Conservation (phyloP, 208 protist genomes). For the Trypanosoma congolense region DNA sequence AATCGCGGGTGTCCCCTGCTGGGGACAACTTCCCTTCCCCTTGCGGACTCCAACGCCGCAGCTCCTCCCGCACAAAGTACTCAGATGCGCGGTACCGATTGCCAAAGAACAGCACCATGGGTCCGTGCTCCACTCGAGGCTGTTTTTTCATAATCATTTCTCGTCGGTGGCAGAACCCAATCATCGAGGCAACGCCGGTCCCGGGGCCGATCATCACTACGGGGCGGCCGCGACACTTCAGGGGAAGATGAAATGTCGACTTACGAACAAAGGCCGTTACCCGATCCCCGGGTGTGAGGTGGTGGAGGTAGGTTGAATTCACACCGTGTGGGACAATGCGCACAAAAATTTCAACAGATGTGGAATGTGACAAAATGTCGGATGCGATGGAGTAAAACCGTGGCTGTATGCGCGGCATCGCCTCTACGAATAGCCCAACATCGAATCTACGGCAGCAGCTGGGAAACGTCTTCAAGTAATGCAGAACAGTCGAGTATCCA, state of each 20-base stretch:
- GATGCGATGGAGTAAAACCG: conserved; percentile 96
- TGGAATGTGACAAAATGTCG: conserved; percentile 61
- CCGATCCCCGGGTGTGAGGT: conserved; percentile 18
- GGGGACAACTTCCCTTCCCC: conserved; percentile 10
- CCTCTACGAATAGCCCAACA: conserved; percentile 73
- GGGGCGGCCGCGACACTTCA: conserved; percentile 32
- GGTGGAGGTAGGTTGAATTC: conserved; percentile 69
- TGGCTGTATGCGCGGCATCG: conserved; percentile 89
- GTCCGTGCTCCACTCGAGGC: conserved; percentile 22
- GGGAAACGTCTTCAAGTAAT: conserved; percentile 68
- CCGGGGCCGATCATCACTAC: conserved; percentile 92
- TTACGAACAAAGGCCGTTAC: conserved; percentile 83
- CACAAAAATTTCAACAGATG: conserved; percentile 69
- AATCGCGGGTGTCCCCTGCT: conserved; percentile 15
- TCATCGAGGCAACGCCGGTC: conserved; percentile 84
- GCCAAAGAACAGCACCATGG: conserved; percentile 70
- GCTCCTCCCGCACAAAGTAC: conserved; percentile 60
- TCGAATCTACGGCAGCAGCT: conserved; percentile 50
- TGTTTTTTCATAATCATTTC: conserved; percentile 53
- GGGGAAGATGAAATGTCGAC: conserved; percentile 84
- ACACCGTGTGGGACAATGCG: conserved; percentile 82
- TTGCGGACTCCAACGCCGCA: conserved; percentile 44
- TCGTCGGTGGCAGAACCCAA: conserved; percentile 72
- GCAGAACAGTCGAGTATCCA: conserved; percentile 46
- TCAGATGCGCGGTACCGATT: conserved; percentile 37